phyloP scores from a whole-genome alignment of 1,139 yeast genomes.

The Geotrichum armillariae region DNA sequence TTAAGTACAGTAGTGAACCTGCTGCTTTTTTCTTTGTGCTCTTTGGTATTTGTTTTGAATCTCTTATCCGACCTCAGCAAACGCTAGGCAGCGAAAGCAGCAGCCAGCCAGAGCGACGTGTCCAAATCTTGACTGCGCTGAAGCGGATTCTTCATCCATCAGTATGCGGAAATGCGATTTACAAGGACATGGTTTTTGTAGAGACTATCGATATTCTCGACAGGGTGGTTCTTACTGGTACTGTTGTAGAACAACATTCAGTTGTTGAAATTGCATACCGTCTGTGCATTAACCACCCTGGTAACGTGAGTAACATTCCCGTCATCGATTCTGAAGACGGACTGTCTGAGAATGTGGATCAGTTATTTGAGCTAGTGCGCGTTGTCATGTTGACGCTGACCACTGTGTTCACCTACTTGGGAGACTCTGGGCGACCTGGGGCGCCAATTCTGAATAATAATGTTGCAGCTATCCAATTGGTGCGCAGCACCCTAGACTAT shows the following conservation, averaged over 20 bases:
- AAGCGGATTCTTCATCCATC: slow-evolving; percentile 58
- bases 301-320: slow-evolving; percentile 29
- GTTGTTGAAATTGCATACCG: slow-evolving; percentile 59
- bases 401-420: slow-evolving; percentile 59
- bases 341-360: slow-evolving; percentile 64
- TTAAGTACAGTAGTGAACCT: slow-evolving; percentile 51
- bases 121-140: slow-evolving; percentile 54
- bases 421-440: slow-evolving; percentile 35
- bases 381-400: slow-evolving; percentile 68
- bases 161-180: slow-evolving; percentile 59
- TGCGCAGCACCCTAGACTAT: slow-evolving; percentile 52
- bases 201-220: slow-evolving; percentile 80
- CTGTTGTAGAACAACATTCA: slow-evolving; percentile 50
- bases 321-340: slow-evolving; percentile 38
- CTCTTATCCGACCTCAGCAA: slow-evolving; percentile 49
- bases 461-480: slow-evolving; percentile 29
- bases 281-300: slow-evolving; percentile 43
- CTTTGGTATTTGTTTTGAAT: slow-evolving; percentile 82
- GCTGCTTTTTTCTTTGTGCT: slow-evolving; percentile 77
- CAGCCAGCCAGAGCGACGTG: slow-evolving; percentile 32
- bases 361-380: slow-evolving; percentile 75
- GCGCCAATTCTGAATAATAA: slow-evolving; percentile 34
- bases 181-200: slow-evolving; percentile 66
- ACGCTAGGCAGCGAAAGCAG: slow-evolving; percentile 24
- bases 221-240: slow-evolving; percentile 64